phyloP scores from a whole-genome alignment of 2,329 filamentous ascomycete species.

The Lithohypha guttulata region DNA sequence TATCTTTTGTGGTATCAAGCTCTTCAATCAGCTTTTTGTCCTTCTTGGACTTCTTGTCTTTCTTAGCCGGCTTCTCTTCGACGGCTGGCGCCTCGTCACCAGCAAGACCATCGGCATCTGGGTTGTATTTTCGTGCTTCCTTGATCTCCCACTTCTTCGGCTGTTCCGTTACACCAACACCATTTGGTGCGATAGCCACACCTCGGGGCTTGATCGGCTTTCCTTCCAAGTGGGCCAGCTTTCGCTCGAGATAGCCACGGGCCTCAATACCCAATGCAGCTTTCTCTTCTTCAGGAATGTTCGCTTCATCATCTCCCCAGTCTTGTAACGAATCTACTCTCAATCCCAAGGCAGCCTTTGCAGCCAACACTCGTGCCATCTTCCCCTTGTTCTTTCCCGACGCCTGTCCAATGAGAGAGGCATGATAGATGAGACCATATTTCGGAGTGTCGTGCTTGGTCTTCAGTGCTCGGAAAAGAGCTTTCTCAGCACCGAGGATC shows the following conservation, averaged over 20 bases:
- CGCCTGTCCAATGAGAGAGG: slow-evolving; percentile 88
- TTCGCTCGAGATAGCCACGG: slow-evolving; percentile 39
- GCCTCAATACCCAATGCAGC: slow-evolving; percentile 61
- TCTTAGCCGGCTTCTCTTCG: slow-evolving; percentile 34
- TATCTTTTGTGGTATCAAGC: slow-evolving; percentile 28
- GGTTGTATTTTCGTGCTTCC: slow-evolving; percentile 88
- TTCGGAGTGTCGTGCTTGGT: slow-evolving; percentile 99
- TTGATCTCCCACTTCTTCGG: slow-evolving; percentile 78
- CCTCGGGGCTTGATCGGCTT: slow-evolving; percentile 75
- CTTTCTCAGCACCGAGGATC: slow-evolving; percentile 97
- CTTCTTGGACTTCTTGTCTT: slow-evolving; percentile 29
- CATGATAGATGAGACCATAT: slow-evolving; percentile 90
- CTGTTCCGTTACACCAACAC: slow-evolving; percentile 46
- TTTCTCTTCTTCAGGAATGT: slow-evolving; percentile 73
- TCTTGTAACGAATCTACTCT: slow-evolving; percentile 83
- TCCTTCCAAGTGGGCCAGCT: slow-evolving; percentile 59
- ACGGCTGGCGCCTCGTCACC: slow-evolving; percentile 54
- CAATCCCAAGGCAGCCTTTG: slow-evolving; percentile 85
- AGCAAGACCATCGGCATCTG: slow-evolving; percentile 75
- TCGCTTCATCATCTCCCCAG: slow-evolving; percentile 56
- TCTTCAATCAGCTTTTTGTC: slow-evolving; percentile 35
- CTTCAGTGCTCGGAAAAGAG: slow-evolving; percentile 94
- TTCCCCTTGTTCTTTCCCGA: slow-evolving; percentile 99
- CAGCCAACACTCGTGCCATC: slow-evolving; percentile 90
- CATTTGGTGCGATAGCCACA: slow-evolving; percentile 63